Evolutionary conservation across 805 yeast genomes (phyloP).

Genomic region (Kodamaea jinghongensis): DNA sequence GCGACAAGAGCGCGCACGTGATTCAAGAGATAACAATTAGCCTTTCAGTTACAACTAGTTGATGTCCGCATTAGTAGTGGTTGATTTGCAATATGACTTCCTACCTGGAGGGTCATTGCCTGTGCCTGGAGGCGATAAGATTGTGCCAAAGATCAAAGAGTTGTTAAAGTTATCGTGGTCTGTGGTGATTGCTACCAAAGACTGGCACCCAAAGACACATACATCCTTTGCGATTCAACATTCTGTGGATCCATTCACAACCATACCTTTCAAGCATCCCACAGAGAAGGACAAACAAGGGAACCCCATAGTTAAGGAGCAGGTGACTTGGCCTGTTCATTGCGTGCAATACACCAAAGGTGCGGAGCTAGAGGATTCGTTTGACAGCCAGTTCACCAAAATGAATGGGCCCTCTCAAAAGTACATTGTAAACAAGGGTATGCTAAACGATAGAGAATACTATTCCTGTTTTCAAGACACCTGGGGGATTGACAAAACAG

Average conservation of each 20-base stretch:
- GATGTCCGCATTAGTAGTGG: conserved; percentile 59
- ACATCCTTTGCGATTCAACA: conserved; percentile 79
- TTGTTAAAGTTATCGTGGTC: conserved; percentile 50
- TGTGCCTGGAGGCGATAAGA: conserved; percentile 58
- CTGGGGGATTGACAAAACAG: conserved; percentile 73
- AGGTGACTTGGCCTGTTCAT: conserved; percentile 86
- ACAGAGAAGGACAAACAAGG: conserved; percentile 26
- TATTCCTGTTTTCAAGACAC: conserved; percentile 84
- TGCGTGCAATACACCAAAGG: conserved; percentile 76
- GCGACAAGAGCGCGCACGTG: not conserved
- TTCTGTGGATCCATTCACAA: conserved; percentile 47
- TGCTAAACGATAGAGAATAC: conserved; percentile 69
- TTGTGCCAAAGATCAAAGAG: conserved; percentile 51
- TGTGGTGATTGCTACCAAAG: conserved; percentile 69
- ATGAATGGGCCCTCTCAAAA: conserved; percentile 28
- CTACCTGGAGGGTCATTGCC: conserved; percentile 75
- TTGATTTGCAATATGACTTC: conserved; percentile 87
- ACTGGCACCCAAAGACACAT: conserved; percentile 85
- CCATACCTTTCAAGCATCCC: conserved; percentile 52
- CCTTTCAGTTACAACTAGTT: not conserved
- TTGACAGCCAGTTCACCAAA: conserved; percentile 35
- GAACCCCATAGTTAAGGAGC: conserved; percentile 26
- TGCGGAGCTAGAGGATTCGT: conserved; percentile 53
- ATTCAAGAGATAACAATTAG: not conserved
- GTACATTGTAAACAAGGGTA: conserved; percentile 65